Base-by-base conservation (phyloP, 2,329 filamentous ascomycete species). In the Nothophaeocryptopus gaeumannii region DNA sequence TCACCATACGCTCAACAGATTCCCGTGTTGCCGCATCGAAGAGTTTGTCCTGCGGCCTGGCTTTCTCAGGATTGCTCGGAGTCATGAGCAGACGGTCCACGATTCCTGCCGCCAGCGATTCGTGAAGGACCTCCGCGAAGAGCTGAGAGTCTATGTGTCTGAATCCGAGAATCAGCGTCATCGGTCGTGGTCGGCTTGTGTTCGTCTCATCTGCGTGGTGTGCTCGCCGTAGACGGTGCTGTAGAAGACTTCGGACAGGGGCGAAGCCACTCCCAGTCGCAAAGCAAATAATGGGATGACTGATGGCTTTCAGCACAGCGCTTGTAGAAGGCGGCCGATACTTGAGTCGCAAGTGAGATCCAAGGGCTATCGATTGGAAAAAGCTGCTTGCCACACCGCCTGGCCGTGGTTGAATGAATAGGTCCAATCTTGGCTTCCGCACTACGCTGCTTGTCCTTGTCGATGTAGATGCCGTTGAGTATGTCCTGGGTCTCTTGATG, bases 211-310 rank as follows among this genome's bases (percentile, higher is more conserved):
- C 13, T 7, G 5, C 26, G 4, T 32, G 35, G 11, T 43, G 8
- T 34, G 10, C 31, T 5, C 33, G 40, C 13, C 35, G 40, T 1
- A 43, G 40, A 7, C 40, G 40, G 8, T 43, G 30, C 11, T 43
- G 40, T 3, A 43, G 40, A 1, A 43, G 40, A 5, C 30, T 33
- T 5, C 40, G 40, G 13, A 43, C 35, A 3, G 40, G 40, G 11
- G 40, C 40, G 5, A 43, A 8, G 20, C 40, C 40, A n/a, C 40
- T 43, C 11, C 40, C 40, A 20, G 40, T 43, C 3, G 40, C 40
- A 11, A 43, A 43, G 31, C 40, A 43, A 8, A 43, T 43, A 1
- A 43, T 32, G 5, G 40, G 31, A 3, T 10, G 33, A 32, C 29
- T 34, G 11, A 2, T 3, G 1, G 33, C 40, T 15, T 43, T 12